Percentiles rank a stretch among this genome's conserved stretches.
Evolutionary conservation across 257 asterid genomes (phyloP).

Genomic region (Solanum rostratum): DNA sequence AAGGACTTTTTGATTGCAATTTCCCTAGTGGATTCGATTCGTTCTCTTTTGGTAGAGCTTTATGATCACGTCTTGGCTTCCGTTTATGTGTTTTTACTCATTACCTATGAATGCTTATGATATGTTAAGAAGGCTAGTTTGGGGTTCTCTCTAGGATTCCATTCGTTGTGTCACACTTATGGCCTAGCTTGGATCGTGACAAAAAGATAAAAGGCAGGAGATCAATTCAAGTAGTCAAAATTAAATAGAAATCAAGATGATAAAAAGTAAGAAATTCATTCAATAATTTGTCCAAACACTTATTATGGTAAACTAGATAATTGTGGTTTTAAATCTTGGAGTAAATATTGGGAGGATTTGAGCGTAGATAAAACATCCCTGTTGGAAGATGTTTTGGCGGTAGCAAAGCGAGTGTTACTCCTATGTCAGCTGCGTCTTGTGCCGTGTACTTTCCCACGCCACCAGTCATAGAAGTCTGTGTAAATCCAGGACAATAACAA

Average conservation of each 20-base stretch:
- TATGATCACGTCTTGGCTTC: too few relatives aligned
- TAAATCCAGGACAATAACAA: conserved; percentile 75
- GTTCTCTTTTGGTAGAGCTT: too few relatives aligned
- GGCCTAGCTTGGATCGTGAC: too few relatives aligned
- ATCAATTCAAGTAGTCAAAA: background rate
- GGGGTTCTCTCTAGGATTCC: too few relatives aligned
- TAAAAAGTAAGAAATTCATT: background rate
- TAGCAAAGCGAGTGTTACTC: conserved; percentile 26
- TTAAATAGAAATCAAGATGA: background rate
- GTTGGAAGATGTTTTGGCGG: conserved; percentile 36
- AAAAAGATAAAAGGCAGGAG: background rate
- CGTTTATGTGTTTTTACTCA: too few relatives aligned
- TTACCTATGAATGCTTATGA: too few relatives aligned
- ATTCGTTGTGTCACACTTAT: too few relatives aligned
- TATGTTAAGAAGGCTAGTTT: too few relatives aligned
- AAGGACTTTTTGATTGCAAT: too few relatives aligned
- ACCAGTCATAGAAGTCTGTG: conserved; percentile 70
- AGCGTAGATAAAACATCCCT: conserved; percentile 35
- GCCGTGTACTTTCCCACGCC: conserved; percentile 52
- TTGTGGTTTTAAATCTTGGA: conserved; percentile 43
- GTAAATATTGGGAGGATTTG: background rate
- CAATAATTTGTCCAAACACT: too few relatives aligned
- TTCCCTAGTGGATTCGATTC: too few relatives aligned
- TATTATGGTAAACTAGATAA: too few relatives aligned
- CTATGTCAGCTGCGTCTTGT: conserved; percentile 35